Conservation (phyloP, 1,284 basidiomycete species). For the Trichosporon sp. region DNA sequence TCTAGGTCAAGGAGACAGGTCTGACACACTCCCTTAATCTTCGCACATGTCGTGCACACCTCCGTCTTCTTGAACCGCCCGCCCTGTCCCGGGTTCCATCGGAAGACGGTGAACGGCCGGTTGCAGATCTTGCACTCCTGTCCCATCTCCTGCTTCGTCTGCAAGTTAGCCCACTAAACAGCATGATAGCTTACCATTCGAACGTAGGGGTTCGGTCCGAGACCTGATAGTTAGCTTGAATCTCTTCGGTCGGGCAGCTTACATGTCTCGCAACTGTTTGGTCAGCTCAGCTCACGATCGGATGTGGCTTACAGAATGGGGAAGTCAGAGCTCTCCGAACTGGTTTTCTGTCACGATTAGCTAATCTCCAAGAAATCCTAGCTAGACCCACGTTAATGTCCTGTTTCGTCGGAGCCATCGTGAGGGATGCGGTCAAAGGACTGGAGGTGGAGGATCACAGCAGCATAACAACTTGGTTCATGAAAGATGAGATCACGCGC, state of each 20-base stretch:
- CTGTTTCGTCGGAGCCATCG: conserved; percentile 50
- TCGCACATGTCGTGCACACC: conserved; percentile 97
- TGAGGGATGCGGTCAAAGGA: conserved; percentile 5
- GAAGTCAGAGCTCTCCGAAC: conserved; percentile 56
- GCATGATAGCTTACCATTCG: conserved; percentile 69
- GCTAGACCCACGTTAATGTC: conserved; percentile 54
- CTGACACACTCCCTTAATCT: conserved; percentile 98
- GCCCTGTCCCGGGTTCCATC: conserved; percentile 93
- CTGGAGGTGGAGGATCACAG: conserved; percentile 11
- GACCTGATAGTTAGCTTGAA: conserved; percentile 57
- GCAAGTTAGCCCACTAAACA: conserved; percentile 31
- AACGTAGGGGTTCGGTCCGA: conserved; percentile 84
- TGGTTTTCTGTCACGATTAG: conserved; percentile 50
- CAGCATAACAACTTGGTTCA: conserved; percentile 5
- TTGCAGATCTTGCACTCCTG: conserved; percentile 88
- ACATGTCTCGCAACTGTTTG: conserved; percentile 76
- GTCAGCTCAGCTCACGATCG: conserved; percentile 7
- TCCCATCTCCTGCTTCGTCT: conserved; percentile 95
- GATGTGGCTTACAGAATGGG: conserved; percentile 52
- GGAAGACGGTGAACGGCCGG: conserved; percentile 93
- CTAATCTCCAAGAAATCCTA: no score
- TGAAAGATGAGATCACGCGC: conserved; percentile 18
- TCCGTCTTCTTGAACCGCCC: conserved; percentile 97
- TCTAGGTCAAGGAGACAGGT: conserved; percentile 95
- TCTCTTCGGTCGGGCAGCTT: conserved; percentile 43